phyloP scores from a whole-genome alignment of 176 grass and related monocot genomes.

The Oropetium thomaeum region DNA sequence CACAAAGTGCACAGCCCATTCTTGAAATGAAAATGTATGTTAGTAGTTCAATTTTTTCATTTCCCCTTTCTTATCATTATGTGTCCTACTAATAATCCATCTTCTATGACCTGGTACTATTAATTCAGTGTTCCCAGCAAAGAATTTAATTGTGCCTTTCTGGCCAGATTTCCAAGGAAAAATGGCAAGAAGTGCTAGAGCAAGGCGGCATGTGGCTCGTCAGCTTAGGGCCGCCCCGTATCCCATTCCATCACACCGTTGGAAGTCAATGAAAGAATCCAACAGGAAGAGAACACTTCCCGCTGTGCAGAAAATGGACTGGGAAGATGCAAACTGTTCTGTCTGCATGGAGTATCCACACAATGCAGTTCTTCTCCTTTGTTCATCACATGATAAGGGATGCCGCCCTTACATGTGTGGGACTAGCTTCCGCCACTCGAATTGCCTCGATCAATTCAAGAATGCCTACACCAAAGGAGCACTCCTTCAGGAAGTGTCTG shows the following conservation, averaged over 20 bases:
- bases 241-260: slow-evolving; percentile 67
- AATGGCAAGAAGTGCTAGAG: slow-evolving; percentile 72
- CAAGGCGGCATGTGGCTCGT: slow-evolving; percentile 62
- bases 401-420: slow-evolving; percentile 98
- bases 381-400: slow-evolving; percentile 96
- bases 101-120: neutral
- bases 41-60: neutral
- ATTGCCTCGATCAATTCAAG: slow-evolving; percentile 96
- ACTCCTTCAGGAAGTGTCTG: slow-evolving; percentile 43
- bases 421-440: slow-evolving; percentile 82
- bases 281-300: slow-evolving; percentile 53
- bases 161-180: slow-evolving; percentile 50
- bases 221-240: slow-evolving; percentile 67
- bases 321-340: slow-evolving; percentile 94
- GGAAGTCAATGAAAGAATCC: slow-evolving; percentile 52
- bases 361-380: slow-evolving; percentile 92
- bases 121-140: neutral
- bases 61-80: neutral
- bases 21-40: neutral
- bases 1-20: neutral
- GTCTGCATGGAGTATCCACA: slow-evolving; percentile 98
- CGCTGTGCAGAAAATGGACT: slow-evolving; percentile 66
- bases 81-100: neutral
- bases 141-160: slow-evolving; percentile 1
- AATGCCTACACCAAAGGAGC: slow-evolving; percentile 83